These are phyloP conservation scores for Vitis hybrid DNA, from an alignment of 177 flowering plant species.

Conservation along the genomic window DNA sequence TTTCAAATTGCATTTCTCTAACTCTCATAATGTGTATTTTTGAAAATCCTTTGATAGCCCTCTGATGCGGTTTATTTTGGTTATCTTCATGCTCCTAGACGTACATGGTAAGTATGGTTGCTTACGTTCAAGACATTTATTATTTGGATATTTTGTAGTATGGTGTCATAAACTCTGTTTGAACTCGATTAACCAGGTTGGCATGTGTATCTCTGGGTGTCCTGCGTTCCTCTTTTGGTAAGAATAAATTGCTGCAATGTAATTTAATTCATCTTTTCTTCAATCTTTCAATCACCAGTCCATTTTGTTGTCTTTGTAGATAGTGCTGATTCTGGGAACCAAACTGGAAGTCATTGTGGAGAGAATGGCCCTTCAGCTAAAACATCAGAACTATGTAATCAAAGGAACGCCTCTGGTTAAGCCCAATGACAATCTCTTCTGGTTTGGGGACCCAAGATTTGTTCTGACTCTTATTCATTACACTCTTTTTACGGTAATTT, in stretches of 20 bases:
- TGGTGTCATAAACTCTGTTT: not conserved
- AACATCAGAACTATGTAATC: slow-evolving; percentile 36
- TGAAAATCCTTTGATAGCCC: no score
- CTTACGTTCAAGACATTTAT: no score
- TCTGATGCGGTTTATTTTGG: no score
- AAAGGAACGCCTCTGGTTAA: slow-evolving; percentile 61
- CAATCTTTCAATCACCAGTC: not conserved
- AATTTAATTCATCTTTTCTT: not conserved
- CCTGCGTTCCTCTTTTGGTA: slow-evolving; percentile 50
- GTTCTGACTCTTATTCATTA: slow-evolving; percentile 51
- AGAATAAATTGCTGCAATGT: slow-evolving; percentile 14
- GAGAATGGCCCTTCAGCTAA: slow-evolving; percentile 52
- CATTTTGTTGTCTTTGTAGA: slow-evolving; percentile 24
- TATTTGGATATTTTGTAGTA: no score
- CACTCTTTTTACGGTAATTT: slow-evolving; percentile 54
- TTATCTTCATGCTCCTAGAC: no score
- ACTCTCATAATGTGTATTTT: no score
- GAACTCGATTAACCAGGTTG: slow-evolving; percentile 35
- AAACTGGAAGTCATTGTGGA: slow-evolving; percentile 60
- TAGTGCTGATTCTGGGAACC: slow-evolving; percentile 50
- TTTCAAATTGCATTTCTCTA: no score
- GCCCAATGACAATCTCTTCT: slow-evolving; percentile 60
- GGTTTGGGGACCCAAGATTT: slow-evolving; percentile 55
- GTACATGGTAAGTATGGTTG: no score
- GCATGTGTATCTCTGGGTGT: slow-evolving; percentile 53